phyloP scores from a whole-genome alignment of 2,329 filamentous ascomycete species.

The Colletotrichum sp. region DNA sequence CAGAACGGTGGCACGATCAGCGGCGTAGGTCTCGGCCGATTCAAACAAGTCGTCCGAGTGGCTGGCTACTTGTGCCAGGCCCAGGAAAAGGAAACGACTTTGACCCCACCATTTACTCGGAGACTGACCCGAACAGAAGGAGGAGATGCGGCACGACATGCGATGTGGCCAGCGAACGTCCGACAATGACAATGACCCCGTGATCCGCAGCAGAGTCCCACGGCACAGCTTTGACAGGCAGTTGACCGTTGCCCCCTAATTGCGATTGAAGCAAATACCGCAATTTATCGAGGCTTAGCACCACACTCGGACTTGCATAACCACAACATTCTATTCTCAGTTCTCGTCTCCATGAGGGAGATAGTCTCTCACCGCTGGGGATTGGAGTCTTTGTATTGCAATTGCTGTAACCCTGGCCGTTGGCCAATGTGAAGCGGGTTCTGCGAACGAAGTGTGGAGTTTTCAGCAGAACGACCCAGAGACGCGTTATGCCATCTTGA shows the following conservation, averaged over 20 bases:
- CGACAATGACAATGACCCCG: neutral
- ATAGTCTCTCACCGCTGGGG: neutral
- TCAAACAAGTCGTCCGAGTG: neutral
- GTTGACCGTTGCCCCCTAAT: neutral
- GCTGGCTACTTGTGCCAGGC: neutral
- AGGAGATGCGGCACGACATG: neutral
- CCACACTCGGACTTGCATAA: neutral
- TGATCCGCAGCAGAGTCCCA: neutral
- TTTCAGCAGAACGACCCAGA: neutral
- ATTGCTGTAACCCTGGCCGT: neutral
- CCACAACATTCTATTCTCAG: neutral
- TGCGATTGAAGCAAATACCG: neutral
- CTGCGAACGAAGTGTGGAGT: neutral
- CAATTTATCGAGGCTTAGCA: neutral
- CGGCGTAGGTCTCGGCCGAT: neutral
- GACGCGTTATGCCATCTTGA: neutral
- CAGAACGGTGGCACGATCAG: neutral
- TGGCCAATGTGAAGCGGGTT: neutral
- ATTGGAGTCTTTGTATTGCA: neutral
- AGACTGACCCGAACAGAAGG: neutral
- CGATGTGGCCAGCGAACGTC: neutral
- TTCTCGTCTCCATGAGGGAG: neutral
- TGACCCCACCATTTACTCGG: neutral
- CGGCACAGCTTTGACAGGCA: neutral
- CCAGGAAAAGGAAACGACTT: neutral